Evolutionary conservation across 768 basidiomycete genomes (phyloP).

Genomic region (Lactarius evosmus): DNA sequence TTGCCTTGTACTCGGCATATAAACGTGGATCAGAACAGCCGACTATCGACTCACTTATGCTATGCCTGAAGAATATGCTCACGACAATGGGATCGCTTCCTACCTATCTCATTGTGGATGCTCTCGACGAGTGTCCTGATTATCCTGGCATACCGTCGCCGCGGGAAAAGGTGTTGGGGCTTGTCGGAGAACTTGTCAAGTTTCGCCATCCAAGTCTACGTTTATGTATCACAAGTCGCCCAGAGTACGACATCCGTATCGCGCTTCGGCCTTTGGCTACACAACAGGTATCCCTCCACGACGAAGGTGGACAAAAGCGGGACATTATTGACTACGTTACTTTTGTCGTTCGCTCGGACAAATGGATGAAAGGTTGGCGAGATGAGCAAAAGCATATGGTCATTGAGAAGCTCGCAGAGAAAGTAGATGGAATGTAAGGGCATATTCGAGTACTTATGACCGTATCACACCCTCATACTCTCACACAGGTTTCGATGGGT

Average conservation of each 20-base stretch:
- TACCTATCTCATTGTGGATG: background rate
- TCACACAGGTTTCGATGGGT: too few species aligned
- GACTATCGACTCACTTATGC: background rate
- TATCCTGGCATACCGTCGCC: background rate
- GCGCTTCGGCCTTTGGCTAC: background rate
- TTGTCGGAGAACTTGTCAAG: background rate
- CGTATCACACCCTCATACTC: background rate
- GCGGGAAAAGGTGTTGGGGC: background rate
- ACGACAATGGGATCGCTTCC: background rate
- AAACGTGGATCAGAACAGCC: background rate
- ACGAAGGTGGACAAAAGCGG: too few species aligned
- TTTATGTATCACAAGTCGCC: background rate
- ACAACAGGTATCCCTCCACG: background rate
- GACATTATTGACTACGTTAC: too few species aligned
- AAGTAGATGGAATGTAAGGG: background rate
- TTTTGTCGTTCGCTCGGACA: too few species aligned
- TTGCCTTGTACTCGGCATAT: background rate
- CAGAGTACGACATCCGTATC: background rate
- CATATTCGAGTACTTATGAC: background rate
- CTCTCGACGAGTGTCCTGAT: background rate
- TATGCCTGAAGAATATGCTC: too few species aligned
- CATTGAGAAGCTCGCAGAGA: too few species aligned
- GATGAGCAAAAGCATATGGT: background rate
- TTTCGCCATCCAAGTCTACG: background rate
- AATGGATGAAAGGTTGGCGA: background rate